These are phyloP conservation scores for Diaporthe vexans DNA, from an alignment of 2,329 filamentous ascomycete genomes.

Conservation along the genomic window DNA sequence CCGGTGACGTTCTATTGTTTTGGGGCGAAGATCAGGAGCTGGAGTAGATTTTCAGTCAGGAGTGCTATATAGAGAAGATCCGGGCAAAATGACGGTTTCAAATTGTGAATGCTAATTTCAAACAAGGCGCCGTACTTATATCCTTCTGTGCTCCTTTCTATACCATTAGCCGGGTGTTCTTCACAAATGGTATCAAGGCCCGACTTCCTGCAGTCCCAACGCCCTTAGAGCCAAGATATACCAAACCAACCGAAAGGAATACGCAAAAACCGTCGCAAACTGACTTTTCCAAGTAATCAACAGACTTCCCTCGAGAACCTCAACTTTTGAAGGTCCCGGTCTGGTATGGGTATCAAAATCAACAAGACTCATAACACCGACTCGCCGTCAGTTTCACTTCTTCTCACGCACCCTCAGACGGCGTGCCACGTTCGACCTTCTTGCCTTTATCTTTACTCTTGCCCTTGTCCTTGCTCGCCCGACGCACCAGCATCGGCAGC, in stretches of 20 bases:
- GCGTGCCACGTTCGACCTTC: not conserved
- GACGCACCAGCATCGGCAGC: slow-evolving; percentile 8
- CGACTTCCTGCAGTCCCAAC: not conserved
- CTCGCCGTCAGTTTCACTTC: too few species aligned
- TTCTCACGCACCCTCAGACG: not conserved
- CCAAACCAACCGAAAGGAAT: not conserved
- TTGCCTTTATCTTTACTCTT: not conserved
- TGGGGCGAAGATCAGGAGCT: slow-evolving; percentile 30
- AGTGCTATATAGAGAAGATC: not conserved
- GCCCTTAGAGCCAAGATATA: not conserved
- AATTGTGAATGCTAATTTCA: not conserved
- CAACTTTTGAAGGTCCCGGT: not conserved
- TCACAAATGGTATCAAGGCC: not conserved
- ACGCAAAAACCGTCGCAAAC: not conserved
- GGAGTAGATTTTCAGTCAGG: slow-evolving; percentile 31
- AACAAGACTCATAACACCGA: not conserved
- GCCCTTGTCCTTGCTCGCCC: slow-evolving; percentile 12
- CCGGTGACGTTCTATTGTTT: slow-evolving; percentile 20
- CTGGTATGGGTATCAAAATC: slow-evolving; percentile 29
- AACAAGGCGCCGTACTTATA: not conserved
- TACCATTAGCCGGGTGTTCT: not conserved
- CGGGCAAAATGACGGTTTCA: not conserved
- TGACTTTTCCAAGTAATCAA: not conserved
- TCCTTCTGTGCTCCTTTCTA: not conserved
- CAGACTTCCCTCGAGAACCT: not conserved